Evolutionary conservation across 805 yeast species (phyloP), one percentile per base, ranked within the genome.

Genomic region (Yamadazyma akitaensis): DNA sequence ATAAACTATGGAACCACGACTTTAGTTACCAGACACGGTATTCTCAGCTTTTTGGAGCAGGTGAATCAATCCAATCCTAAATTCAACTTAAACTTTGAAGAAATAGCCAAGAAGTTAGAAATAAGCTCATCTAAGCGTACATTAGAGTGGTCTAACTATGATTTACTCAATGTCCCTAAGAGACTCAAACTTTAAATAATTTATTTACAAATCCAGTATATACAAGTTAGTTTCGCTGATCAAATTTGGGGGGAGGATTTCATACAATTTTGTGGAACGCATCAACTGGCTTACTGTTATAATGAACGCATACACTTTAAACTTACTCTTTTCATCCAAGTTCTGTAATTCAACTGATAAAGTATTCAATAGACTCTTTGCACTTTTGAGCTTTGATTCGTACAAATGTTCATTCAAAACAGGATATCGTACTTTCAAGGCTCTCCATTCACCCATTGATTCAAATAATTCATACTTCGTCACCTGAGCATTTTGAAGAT

Each of bases 111-210:
- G 2, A 75, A 80, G 45, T 64, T 75, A 32, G 72, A 70, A 1
- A 44, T 77, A 13, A 59, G 73, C 12, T 67, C 61, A 59, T 0
- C 42, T 54, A 84, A 85, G 56, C 76, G 91, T 62, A 58, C 81
- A 1, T 55, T 68, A 25, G 83, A 81, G 2, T 86, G 92, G 91
- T 68, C 81, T 3, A 68, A 65, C 37, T 77, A 67, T 13, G 88
- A 84, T 55, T 51, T 75, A 5, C 65, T 59, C 0, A 62, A 64
- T 37, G 61, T 71, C n/a, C 58, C 71, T 30, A 85, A 84, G 57
- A 55, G 76, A 47, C 44, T 68, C 17, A 50, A 45, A 35, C 26
- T 42, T 30, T 21, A 39, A 32, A 7, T 14, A 26, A 13, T 35
- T 14, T 37, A 34, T 38, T 33, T 41, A 42, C 25, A 33, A 12